phyloP scores from a whole-genome alignment of 805 yeast genomes.

The Cyberlindnera bimundalis region DNA sequence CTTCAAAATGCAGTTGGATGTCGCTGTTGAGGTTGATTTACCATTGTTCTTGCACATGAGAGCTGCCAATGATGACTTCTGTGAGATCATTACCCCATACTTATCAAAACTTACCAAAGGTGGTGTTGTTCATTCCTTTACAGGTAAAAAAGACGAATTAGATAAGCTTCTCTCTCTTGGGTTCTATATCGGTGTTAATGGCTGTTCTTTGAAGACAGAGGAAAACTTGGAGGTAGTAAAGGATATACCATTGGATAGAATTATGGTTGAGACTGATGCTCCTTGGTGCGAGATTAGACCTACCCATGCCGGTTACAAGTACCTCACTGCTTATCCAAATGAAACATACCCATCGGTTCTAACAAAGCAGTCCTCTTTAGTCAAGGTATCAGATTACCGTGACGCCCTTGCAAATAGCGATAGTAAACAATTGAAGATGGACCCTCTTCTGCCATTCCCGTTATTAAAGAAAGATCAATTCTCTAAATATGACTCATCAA shows the following conservation, averaged over 20 bases:
- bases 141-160: constrained; percentile 73
- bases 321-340: constrained; percentile 54
- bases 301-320: constrained; percentile 70
- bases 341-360: constrained; percentile 44
- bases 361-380: constrained; percentile 21
- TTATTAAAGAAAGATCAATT: constrained; percentile 63
- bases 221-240: constrained; percentile 68
- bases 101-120: constrained; percentile 27
- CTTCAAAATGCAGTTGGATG: constrained; percentile 71
- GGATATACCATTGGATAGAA: constrained; percentile 27
- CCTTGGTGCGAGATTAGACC: constrained; percentile 97
- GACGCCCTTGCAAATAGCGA: constrained; percentile 7
- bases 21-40: constrained; percentile 53
- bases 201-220: constrained; percentile 82
- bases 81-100: constrained; percentile 59
- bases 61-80: constrained; percentile 77
- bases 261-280: constrained; percentile 91
- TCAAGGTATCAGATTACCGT: constrained; percentile 10
- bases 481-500: constrained; percentile 30
- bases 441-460: constrained; percentile 58
- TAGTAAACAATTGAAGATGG: constrained; percentile 30
- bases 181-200: constrained; percentile 80
- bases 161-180: constrained; percentile 52
- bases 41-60: constrained; percentile 93
- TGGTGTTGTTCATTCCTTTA: constrained; percentile 95